These are phyloP conservation scores for Sporormia fimetaria DNA, from an alignment of 495 filamentous ascomycete genomes.

Conservation along the genomic window DNA sequence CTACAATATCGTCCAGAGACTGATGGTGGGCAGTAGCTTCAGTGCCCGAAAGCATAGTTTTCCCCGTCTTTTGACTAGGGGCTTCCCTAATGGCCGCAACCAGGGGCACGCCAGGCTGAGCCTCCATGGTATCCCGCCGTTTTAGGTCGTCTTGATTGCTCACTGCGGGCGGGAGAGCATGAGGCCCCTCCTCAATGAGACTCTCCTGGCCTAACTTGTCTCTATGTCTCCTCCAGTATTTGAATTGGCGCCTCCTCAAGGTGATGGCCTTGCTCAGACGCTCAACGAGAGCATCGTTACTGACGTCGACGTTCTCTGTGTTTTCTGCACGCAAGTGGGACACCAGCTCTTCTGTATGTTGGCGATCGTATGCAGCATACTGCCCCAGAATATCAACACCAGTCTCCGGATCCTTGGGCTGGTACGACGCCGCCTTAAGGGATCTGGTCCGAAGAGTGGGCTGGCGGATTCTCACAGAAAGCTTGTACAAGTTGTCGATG, in stretches of 20 bases:
- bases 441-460: slow-evolving; percentile 20
- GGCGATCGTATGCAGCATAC: slow-evolving; percentile 17
- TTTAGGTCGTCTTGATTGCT: slow-evolving; percentile 2
- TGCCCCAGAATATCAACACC: slow-evolving; percentile 22
- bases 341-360: slow-evolving; percentile 19
- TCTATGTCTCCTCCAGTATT: slow-evolving; percentile 23
- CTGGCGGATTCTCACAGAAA: slow-evolving; percentile 19
- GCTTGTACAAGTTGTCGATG: slow-evolving; percentile 23
- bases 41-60: slow-evolving; percentile 21
- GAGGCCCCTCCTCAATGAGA: slow-evolving; percentile 1
- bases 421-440: slow-evolving; percentile 21
- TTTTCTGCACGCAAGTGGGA: slow-evolving; percentile 2
- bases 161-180: neutral
- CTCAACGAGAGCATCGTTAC: slow-evolving; percentile 11
- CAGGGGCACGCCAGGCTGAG: slow-evolving; percentile 1
- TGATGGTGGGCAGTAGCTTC: slow-evolving; percentile 23
- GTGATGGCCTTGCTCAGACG: slow-evolving; percentile 20
- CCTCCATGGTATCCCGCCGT: slow-evolving; percentile 8
- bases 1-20: slow-evolving; percentile 23
- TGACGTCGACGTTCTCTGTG: neutral
- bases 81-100: neutral
- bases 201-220: slow-evolving; percentile 17
- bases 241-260: slow-evolving; percentile 22
- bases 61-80: slow-evolving; percentile 13
- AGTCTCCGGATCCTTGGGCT: slow-evolving; percentile 21